Base-by-base conservation (phyloP, 2,329 filamentous ascomycete species). In the Fusarium nurragi region DNA sequence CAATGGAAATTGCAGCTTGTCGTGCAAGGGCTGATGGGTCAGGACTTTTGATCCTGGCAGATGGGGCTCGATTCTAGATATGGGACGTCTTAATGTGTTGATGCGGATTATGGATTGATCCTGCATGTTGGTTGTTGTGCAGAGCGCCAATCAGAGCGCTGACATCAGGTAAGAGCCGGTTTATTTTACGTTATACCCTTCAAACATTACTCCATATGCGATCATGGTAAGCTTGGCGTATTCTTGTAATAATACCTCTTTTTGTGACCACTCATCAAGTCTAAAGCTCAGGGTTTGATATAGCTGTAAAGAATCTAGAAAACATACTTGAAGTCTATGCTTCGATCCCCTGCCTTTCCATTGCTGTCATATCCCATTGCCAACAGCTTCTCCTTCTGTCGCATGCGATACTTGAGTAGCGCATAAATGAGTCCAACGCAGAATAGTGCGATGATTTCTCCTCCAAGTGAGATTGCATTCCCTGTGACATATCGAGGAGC, bases 401-500 rank as follows among this genome's bases (percentile, higher is more conserved):
- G 64, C 59, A 75, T 76, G 0, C 72, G 68, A 18, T 73, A 46
- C 14, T 68, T 67, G 12, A 76, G 69, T 9, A 71, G 62, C 1
- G 56, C 52, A 65, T 74, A 74, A 5, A 75, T 55, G 8, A 66
- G 43, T 1, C 72, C 68, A 0, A 77, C 65, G 6, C 69, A 64
- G 0, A 64, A n/a, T 7, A 75, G 46, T 2, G 73, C 74, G 19
- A 73, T 36, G 0, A 64, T 52, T 6, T 75, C 71, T 3, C 71
- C 61, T 0, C 70, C 74, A 1, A 76, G 63, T 1, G 73, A 73
- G 19, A 76, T 64, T 0, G 72, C 67, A 26, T 74, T 69, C 1
- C 75, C 75, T 34, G 53, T 71, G 21, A 76, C 62, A 25, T 77
- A 77, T 3, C 75, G 45, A 5, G 68, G 68, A 3, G 63, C 54